phyloP scores from a whole-genome alignment of 805 yeast genomes.

The Grigorovia humatica region DNA sequence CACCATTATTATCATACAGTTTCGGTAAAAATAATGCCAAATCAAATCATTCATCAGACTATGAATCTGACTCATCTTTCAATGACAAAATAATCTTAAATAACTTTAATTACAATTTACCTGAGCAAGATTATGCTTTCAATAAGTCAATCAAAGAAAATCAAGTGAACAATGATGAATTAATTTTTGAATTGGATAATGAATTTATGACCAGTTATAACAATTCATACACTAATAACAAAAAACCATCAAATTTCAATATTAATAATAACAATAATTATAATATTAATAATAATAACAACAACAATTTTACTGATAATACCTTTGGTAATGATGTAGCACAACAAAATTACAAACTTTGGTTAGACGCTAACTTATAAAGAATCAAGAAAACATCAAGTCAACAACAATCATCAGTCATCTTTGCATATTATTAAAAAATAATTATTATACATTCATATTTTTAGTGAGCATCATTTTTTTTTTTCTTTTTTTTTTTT shows the following conservation, averaged over 20 bases:
- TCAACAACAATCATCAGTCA: neutral
- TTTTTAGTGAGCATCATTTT: neutral
- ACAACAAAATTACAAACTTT: slow-evolving; percentile 22
- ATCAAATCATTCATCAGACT: neutral
- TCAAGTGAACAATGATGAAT: slow-evolving; percentile 3
- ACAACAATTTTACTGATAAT: slow-evolving; percentile 3
- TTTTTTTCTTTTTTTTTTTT: neutral
- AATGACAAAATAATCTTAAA: slow-evolving; percentile 5
- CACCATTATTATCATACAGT: slow-evolving; percentile 7
- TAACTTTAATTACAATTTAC: neutral
- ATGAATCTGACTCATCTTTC: neutral
- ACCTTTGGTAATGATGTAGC: slow-evolving; percentile 19
- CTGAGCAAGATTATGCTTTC: neutral
- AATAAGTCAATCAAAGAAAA: neutral
- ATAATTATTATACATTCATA: neutral
- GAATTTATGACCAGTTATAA: slow-evolving; percentile 1
- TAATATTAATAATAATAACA: neutral
- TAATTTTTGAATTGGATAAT: slow-evolving; percentile 4
- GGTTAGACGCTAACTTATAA: slow-evolving; percentile 15
- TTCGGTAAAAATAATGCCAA: neutral
- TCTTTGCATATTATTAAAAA: neutral
- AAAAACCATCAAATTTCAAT: neutral
- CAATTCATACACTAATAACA: neutral
- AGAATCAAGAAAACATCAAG: neutral
- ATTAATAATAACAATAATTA: too few relatives aligned